These are phyloP conservation scores for Mortierella sp. DNA, from an alignment of 371 early-diverging fungal species.

Conservation along the genomic window DNA sequence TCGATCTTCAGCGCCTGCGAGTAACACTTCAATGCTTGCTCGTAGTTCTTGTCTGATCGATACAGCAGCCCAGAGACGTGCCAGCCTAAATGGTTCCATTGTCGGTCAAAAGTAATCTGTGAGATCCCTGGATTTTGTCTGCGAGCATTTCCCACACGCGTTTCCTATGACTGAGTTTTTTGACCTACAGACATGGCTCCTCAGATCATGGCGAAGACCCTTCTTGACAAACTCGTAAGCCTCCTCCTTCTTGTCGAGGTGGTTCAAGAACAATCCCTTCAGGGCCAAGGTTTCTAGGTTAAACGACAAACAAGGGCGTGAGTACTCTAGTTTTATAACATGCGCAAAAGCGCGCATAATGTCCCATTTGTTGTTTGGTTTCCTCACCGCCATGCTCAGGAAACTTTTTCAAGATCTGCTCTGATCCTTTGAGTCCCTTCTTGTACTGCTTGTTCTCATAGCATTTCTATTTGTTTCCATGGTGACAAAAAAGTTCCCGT, in stretches of 20 bases:
- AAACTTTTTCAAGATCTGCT: constrained; percentile 91
- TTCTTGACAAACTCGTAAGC: constrained; percentile 90
- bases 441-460: constrained; percentile 96
- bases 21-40: constrained; percentile 94
- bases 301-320: background rate
- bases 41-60: constrained; percentile 93
- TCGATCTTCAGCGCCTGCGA: constrained; percentile 89
- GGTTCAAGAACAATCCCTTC: constrained; percentile 92
- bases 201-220: constrained; percentile 84
- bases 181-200: constrained; percentile 90
- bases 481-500: background rate
- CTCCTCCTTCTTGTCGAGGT: constrained; percentile 92
- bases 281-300: constrained; percentile 89
- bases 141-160: no score
- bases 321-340: no score
- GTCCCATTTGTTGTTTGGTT: background rate
- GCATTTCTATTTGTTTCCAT: constrained; percentile 71
- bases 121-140: background rate
- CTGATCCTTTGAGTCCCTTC: constrained; percentile 91
- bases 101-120: background rate
- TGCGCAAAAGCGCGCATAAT: no score
- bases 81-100: constrained; percentile 72
- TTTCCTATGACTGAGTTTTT: no score
- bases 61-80: constrained; percentile 95
- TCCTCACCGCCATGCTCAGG: constrained; percentile 92